Conservation (phyloP, 345 rosid genomes). For the Eucalyptus tenuipes region DNA sequence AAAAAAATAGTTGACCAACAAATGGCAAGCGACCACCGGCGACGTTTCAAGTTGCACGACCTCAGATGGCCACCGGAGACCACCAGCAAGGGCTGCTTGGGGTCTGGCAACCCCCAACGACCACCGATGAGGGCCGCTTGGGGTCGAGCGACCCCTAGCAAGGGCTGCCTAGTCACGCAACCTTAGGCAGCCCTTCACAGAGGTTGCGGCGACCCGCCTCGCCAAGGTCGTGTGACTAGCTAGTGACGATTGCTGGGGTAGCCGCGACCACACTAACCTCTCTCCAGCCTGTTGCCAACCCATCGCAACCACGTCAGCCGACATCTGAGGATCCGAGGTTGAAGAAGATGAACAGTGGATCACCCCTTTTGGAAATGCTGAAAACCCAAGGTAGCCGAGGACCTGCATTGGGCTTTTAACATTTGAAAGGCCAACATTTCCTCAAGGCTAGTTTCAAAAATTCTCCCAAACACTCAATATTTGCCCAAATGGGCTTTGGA, state of each 20-base stretch:
- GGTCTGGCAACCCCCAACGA: too few species aligned
- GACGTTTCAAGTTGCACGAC: fast-evolving
- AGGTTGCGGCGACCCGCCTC: fast-evolving
- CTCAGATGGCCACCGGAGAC: fast-evolving
- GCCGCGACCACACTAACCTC: too few species aligned
- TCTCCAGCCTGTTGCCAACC: fast-evolving
- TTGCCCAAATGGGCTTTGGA: too few species aligned
- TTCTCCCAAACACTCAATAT: too few species aligned
- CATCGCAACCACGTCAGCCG: fast-evolving
- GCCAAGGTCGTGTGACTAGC: too few species aligned
- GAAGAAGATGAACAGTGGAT: too few species aligned
- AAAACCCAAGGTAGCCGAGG: fast-evolving
- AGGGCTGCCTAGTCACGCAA: fast-evolving
- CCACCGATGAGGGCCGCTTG: fast-evolving
- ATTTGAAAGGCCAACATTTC: too few species aligned
- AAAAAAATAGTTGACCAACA: fast-evolving
- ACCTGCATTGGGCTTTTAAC: too few species aligned
- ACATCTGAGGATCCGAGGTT: fast-evolving
- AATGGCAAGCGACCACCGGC: fast-evolving
- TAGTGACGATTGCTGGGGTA: fast-evolving
- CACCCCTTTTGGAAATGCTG: fast-evolving
- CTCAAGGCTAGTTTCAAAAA: fast-evolving
- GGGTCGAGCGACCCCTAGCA: fast-evolving
- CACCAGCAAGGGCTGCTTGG: fast-evolving
- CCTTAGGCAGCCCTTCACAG: fast-evolving